Conservation (phyloP, 2,329 filamentous ascomycete genomes). For the Madurella fahalii region DNA sequence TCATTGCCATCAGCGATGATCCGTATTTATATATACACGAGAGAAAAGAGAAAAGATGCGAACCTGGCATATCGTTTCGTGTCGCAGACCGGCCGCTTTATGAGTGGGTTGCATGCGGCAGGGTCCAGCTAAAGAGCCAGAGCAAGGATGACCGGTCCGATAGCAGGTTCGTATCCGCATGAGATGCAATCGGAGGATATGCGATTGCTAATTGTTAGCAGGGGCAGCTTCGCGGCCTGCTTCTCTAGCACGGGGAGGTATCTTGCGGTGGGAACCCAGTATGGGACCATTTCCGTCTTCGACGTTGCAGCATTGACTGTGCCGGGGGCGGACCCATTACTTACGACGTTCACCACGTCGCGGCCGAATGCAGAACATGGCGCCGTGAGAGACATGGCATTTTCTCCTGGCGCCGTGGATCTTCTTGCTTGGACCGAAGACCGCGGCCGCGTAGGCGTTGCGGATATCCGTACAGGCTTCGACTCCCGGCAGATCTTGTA, state of each 20-base stretch:
- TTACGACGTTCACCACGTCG: conserved; percentile 75
- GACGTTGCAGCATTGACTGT: conserved; percentile 50
- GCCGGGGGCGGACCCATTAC: conserved; percentile 53
- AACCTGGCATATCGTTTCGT: conserved; percentile 22
- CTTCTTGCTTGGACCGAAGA: conserved; percentile 93
- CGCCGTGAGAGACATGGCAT: conserved; percentile 85
- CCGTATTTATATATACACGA: conserved; percentile 81
- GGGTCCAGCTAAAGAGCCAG: conserved; percentile 56
- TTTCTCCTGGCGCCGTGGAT: conserved; percentile 85
- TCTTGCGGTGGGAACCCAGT: conserved; percentile 74
- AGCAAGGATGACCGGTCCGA: conserved; percentile 50
- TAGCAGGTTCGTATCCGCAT: conserved; percentile 38
- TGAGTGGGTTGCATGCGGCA: conserved; percentile 49
- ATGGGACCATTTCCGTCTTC: conserved; percentile 74
- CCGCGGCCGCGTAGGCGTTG: conserved; percentile 68
- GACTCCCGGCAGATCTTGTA: conserved; percentile 64
- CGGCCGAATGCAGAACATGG: conserved; percentile 66
- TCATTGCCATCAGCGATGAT: conserved; percentile 84
- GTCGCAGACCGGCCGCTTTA: conserved; percentile 32
- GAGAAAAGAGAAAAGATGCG: conserved; percentile 40
- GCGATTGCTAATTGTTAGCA: conserved; percentile 32
- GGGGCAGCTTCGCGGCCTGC: conserved; percentile 72
- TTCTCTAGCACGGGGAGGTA: conserved; percentile 70
- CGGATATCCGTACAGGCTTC: conserved; percentile 66
- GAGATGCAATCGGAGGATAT: neutral